A percentile compares a stretch with the other conserved stretches of the same genome.
Evolutionary conservation across 495 filamentous ascomycete species (phyloP).

Genomic region (Cenococcum geophilum): DNA sequence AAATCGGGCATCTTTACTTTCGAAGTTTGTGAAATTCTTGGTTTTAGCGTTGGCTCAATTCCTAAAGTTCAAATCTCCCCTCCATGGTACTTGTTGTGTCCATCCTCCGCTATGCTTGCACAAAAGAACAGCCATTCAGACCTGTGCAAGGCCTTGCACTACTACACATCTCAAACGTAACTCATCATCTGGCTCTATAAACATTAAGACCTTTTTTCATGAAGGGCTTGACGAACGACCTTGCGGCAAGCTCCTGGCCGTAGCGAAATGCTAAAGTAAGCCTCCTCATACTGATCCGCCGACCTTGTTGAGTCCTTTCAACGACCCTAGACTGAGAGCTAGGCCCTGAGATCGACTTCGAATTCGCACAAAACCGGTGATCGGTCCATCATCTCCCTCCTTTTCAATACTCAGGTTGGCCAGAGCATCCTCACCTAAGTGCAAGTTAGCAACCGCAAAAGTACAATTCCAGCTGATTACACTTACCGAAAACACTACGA

Average conservation of each 20-base stretch:
- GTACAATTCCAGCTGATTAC: not conserved
- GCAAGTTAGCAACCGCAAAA: slow-evolving; percentile 15
- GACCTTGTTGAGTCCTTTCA: slow-evolving; percentile 91
- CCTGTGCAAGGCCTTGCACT: not conserved
- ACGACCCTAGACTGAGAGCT: slow-evolving; percentile 83
- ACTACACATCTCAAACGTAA: slow-evolving; percentile 1
- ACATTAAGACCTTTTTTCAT: not conserved
- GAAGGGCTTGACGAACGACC: not conserved
- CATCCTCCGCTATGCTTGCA: slow-evolving; percentile 3
- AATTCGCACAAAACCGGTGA: slow-evolving; percentile 99
- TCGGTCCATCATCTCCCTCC: slow-evolving; percentile 88
- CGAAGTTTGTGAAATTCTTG: too few species aligned
- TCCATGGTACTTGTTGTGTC: not conserved
- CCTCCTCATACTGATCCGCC: slow-evolving; percentile 37
- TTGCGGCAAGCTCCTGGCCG: not conserved
- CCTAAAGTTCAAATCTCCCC: not conserved
- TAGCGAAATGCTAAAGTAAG: not conserved
- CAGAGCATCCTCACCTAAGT: slow-evolving; percentile 90
- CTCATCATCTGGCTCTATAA: not conserved
- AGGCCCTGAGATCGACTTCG: slow-evolving; percentile 94
- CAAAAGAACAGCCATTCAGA: not conserved
- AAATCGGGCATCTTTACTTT: too few species aligned
- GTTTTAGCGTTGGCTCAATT: not conserved
- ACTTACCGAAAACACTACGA: slow-evolving; percentile 95
- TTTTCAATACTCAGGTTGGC: slow-evolving; percentile 98